Evolutionary conservation across 2,329 filamentous ascomycete genomes (phyloP), one percentile per base, ranked within the genome.

Genomic region (Colletotrichum magnum): DNA sequence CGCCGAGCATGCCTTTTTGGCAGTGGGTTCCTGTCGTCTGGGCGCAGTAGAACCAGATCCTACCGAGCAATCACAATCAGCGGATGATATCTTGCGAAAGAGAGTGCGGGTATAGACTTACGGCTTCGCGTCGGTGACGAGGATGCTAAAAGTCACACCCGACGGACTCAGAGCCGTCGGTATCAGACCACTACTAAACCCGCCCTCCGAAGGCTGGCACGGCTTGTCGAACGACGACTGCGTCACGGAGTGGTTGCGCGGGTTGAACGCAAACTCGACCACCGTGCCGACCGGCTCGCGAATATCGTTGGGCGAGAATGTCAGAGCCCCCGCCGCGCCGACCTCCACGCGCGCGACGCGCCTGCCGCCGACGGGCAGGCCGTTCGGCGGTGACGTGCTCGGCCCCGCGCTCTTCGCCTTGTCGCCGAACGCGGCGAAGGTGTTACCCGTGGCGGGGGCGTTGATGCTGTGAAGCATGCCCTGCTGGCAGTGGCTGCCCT

Each of bases 1-100:
- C 80, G 62, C 83, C 82, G 18, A 83, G 79, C 84, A 87, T 87
- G 45, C 85, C 85, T 2, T 74, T 71, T 54, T 81, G 79, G 71
- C 79, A 81, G 65, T 80, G 79, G 2, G 74, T 75, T 28, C 75
- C 75, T 6, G 64, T 72, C 0, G 76, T 75, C 67, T 81, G 79
- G 21, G 75, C 79, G 69, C 79, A 80, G 74, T 81, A 81, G 71
- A 81, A 82, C 78, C 78, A 81, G 50, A 80, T 72, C 15, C 54
- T 58, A 4, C 21, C 21, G 21, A 24, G 21, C 2, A 24, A 57
- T 32, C 36, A 36, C 21, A 32, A 32, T 32, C 28, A 32, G 28
- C 28, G 28, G 2, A 3, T 12, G 21, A n/a, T n/a, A n/a, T 9
- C 24, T 58, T 15, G 18, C 16, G 1, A 7, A 6, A 13, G 15